Conservation (phyloP, 2,329 filamentous ascomycete species). For the Alternaria sp. region DNA sequence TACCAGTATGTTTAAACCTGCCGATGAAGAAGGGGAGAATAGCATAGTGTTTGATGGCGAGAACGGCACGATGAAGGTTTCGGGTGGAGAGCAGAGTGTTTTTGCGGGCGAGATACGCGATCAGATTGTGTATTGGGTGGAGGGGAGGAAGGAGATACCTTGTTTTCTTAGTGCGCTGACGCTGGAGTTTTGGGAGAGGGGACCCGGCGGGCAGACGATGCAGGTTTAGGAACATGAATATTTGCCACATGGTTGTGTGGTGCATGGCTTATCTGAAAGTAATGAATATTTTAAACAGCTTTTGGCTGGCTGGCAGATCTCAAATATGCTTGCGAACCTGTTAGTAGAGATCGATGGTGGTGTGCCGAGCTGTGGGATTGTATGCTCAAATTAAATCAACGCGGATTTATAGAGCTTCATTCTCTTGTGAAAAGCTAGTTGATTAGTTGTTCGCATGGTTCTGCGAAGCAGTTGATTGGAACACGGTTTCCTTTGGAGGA, state of each 20-base stretch:
- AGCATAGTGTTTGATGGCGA: slow-evolving; percentile 87
- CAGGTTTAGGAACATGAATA: slow-evolving; percentile 2
- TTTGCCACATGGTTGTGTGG: no score
- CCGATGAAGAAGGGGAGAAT: slow-evolving; percentile 66
- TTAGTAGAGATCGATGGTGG: no score
- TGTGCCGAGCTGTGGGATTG: no score
- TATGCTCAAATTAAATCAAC: no score
- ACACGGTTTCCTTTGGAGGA: background rate
- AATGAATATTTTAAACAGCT: no score
- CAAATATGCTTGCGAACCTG: no score
- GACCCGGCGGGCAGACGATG: slow-evolving; percentile 37
- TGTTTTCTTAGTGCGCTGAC: slow-evolving; percentile 92
- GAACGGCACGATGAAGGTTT: slow-evolving; percentile 97
- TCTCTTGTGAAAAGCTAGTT: no score
- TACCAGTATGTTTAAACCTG: slow-evolving; percentile 82
- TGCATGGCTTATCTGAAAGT: no score
- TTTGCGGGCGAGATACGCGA: slow-evolving; percentile 87
- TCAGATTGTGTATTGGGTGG: slow-evolving; percentile 94
- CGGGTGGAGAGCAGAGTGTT: slow-evolving; percentile 82
- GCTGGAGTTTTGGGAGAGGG: slow-evolving; percentile 87
- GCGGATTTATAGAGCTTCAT: no score
- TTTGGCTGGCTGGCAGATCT: no score
- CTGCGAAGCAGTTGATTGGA: background rate
- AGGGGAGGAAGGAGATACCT: slow-evolving; percentile 91
- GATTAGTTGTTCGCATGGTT: no score